These are phyloP conservation scores for Exophiala dermatitidis DNA, from an alignment of 2,329 filamentous ascomycete genomes.

Conservation along the genomic window DNA sequence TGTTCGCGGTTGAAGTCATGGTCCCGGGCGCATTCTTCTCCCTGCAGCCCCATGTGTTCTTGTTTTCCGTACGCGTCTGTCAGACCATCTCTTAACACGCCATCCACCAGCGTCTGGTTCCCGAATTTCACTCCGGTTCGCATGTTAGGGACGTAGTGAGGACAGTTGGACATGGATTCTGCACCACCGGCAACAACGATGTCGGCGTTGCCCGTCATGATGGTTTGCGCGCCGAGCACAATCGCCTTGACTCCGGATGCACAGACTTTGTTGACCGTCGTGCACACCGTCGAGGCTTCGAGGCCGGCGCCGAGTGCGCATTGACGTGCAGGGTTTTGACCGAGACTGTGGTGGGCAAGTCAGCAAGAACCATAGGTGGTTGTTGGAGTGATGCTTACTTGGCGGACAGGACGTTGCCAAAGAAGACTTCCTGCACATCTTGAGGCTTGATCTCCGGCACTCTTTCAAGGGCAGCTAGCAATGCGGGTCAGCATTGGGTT, in stretches of 20 bases:
- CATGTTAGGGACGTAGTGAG: slow-evolving; percentile 86
- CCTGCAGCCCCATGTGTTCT: slow-evolving; percentile 93
- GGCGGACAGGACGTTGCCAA: slow-evolving; percentile 95
- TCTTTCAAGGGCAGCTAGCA: slow-evolving; percentile 67
- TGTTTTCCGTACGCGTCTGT: slow-evolving; percentile 86
- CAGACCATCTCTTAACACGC: slow-evolving; percentile 87
- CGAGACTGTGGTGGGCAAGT: slow-evolving; percentile 54
- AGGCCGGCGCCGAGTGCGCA: slow-evolving; percentile 86
- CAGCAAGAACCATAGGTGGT: neutral
- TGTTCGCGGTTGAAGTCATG: slow-evolving; percentile 72
- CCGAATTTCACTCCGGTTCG: slow-evolving; percentile 90
- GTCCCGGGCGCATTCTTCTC: slow-evolving; percentile 83
- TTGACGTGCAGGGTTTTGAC: slow-evolving; percentile 93
- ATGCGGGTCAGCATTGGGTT: slow-evolving; percentile 5
- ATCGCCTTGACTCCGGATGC: slow-evolving; percentile 91
- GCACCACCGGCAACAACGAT: slow-evolving; percentile 90
- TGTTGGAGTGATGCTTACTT: slow-evolving; percentile 51
- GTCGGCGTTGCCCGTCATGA: slow-evolving; percentile 89
- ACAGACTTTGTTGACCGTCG: slow-evolving; percentile 98
- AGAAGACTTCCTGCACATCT: slow-evolving; percentile 92
- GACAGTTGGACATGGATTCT: slow-evolving; percentile 97
- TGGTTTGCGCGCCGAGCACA: slow-evolving; percentile 89
- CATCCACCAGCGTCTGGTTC: slow-evolving; percentile 80
- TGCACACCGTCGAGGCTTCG: slow-evolving; percentile 69
- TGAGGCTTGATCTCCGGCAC: slow-evolving; percentile 78